Base-by-base conservation (phyloP, 768 basidiomycete species). In the Agaricus subrufescens region DNA sequence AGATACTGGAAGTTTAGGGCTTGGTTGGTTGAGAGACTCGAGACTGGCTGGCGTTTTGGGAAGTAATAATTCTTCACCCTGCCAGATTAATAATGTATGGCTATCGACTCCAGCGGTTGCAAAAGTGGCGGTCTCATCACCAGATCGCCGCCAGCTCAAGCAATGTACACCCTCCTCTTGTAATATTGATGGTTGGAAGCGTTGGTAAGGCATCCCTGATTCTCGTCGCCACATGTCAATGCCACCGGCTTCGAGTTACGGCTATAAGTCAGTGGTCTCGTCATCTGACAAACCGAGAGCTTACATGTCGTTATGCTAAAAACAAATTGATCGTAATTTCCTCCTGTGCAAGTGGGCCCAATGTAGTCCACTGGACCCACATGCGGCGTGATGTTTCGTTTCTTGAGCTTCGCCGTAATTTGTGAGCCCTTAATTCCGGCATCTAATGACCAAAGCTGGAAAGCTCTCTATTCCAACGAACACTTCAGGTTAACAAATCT, bases 401-500 rank as follows among this genome's bases (percentile, higher is more conserved):
- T 55, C 27, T 55, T 55, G n/a, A 55, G 47, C 30, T 40, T 37
- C 9, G 54, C 38, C 4, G 54, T 49, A 26, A 55, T 55, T 25
- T 55, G 39, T 29, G 54, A 15, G 40, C 54, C 54, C 43, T 30
- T 47, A 38, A 55, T 14, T 1, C 54, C 54, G 3, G 54, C 54
- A 23, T 55, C 54, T 19, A 55, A n/a, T 26, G 47, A 49, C 54
- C 54, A 55, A 7, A 55, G 23, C 30, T 55, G 54, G 47, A 55
- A 55, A 11, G 54, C 54, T 48, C 43, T 43, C 54, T 55, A 27
- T 30, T 29, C 30, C 19, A 19, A 19, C 19, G 19, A 19, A 26
- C 10, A 3, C 19, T 12, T 14, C 30, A 15, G 12, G 23, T 55
- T 27, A 7, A 46, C 9, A n/a, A 39, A 9, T 11, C 15, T 12